phyloP scores from a whole-genome alignment of 225 moss, liverwort and hornwort species.

The Straminergon stramineum region DNA sequence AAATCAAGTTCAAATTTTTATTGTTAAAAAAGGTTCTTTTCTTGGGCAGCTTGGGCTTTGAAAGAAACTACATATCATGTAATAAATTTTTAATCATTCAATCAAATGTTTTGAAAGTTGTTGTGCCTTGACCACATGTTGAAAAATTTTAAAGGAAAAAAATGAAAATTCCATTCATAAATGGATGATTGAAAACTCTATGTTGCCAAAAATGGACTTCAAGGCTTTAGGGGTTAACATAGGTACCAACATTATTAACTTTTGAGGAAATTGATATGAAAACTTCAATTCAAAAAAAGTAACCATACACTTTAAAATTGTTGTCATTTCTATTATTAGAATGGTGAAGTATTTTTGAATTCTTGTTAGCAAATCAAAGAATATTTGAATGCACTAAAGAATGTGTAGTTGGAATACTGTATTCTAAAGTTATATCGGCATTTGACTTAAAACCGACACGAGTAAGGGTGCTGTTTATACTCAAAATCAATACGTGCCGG shows the following conservation, averaged over 20 bases:
- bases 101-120: too few species aligned
- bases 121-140: too few species aligned
- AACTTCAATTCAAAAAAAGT: neutral
- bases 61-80: neutral
- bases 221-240: neutral
- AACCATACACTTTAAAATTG: neutral
- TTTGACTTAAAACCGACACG: neutral
- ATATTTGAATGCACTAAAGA: neutral
- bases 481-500: neutral
- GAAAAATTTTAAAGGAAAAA: too few species aligned
- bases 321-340: too few species aligned
- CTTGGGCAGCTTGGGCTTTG: fast-evolving
- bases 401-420: neutral
- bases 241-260: neutral
- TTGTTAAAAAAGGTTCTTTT: neutral
- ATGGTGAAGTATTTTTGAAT: neutral
- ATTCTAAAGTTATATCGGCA: neutral
- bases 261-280: neutral
- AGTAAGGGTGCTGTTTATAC: neutral
- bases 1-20: neutral
- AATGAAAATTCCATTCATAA: neutral
- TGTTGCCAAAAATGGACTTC: neutral
- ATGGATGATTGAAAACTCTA: neutral
- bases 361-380: neutral
- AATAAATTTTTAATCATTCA: too few species aligned